Evolutionary conservation across 108 stramenopile species (phyloP).

Genomic region (Schizochytrium sp.): DNA sequence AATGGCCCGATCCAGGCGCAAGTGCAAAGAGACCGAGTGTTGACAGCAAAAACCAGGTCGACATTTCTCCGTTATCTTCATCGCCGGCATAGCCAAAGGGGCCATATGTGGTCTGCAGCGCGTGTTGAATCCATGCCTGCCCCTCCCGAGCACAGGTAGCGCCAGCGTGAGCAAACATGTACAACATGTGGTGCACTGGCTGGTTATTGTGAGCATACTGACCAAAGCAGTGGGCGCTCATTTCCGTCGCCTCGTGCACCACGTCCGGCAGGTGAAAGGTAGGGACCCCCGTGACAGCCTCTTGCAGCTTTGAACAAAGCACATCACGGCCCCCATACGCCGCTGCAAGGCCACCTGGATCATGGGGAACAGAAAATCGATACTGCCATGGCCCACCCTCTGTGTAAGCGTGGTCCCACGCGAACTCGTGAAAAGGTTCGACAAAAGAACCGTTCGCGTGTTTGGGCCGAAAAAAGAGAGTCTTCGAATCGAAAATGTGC

Average conservation of each 20-base stretch:
- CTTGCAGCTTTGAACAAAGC: not conserved
- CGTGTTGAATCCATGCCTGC: not conserved
- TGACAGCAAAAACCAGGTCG: conserved; percentile 25
- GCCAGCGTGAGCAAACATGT: conserved; percentile 17
- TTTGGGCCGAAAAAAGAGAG: conserved; percentile 28
- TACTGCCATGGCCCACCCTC: conserved; percentile 38
- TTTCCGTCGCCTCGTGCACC: conserved; percentile 38
- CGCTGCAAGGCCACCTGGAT: not conserved
- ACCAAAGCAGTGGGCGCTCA: conserved; percentile 30
- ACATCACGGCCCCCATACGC: not conserved
- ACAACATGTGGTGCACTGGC: conserved; percentile 31
- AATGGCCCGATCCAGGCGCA: conserved; percentile 13
- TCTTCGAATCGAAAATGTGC: not conserved
- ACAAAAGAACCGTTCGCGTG: not conserved
- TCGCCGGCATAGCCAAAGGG: conserved; percentile 28
- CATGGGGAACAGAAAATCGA: conserved; percentile 19
- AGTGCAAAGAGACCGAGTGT: conserved; percentile 16
- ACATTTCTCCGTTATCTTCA: conserved; percentile 38
- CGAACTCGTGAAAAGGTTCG: not conserved
- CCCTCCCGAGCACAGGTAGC: not conserved
- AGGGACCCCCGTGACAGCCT: not conserved
- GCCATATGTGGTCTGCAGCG: not conserved
- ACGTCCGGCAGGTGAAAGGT: not conserved
- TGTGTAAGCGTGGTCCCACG: conserved; percentile 23
- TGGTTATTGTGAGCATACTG: conserved; percentile 43